phyloP scores from a whole-genome alignment of 306 rosid species.

The Inga laurina region DNA sequence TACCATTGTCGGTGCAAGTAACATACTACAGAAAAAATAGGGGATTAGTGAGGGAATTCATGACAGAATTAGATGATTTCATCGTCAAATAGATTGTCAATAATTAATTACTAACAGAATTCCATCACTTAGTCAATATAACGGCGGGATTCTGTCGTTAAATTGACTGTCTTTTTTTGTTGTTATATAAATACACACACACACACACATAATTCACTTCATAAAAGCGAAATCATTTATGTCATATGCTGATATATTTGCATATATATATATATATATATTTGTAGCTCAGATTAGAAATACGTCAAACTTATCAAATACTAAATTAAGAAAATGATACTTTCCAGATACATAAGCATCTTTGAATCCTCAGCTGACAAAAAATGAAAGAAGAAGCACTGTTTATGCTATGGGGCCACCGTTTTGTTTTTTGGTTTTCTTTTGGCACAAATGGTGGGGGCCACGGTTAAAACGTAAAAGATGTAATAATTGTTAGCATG shows the following conservation, averaged over 20 bases:
- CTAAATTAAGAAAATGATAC: not conserved
- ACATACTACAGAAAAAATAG: not conserved
- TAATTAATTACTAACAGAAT: no score
- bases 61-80: no score
- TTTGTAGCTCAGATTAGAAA: not conserved
- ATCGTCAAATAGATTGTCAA: no score
- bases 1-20: not conserved
- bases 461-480: not conserved
- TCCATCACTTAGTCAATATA: no score
- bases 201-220: not conserved
- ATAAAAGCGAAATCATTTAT: not conserved
- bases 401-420: not conserved
- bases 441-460: not conserved
- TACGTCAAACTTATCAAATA: not conserved
- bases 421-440: not conserved
- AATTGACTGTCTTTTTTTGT: no score
- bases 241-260: not conserved
- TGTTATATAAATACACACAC: no score
- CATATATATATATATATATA: not conserved
- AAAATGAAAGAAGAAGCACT: not conserved
- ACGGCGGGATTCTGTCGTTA: no score
- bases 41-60: no score
- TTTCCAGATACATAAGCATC: not conserved
- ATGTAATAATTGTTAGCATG: not conserved
- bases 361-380: not conserved